Conservation (phyloP, 345 rosid species). For the Corymbia maculata region DNA sequence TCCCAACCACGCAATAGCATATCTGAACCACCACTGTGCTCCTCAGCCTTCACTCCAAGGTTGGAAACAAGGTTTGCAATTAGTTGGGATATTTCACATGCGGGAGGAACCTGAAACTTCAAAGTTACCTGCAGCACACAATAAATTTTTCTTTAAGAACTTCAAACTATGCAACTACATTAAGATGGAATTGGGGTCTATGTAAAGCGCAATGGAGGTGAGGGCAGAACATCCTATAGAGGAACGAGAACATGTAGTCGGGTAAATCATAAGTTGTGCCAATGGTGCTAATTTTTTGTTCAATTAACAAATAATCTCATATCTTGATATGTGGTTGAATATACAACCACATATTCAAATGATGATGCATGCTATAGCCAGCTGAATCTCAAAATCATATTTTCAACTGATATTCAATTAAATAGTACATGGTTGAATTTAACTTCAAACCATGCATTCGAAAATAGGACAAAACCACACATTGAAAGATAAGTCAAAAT, state of each 20-base stretch:
- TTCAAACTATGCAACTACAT: neutral
- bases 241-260: neutral
- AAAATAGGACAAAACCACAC: neutral
- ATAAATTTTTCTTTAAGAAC: neutral
- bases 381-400: neutral
- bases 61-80: slow-evolving; percentile 71
- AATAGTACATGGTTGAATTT: neutral
- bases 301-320: neutral
- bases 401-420: neutral
- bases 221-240: neutral
- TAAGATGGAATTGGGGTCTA: neutral
- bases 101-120: slow-evolving; percentile 74
- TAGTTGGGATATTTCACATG: slow-evolving; percentile 64
- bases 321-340: neutral
- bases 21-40: slow-evolving; percentile 66
- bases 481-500: neutral
- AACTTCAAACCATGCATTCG: neutral
- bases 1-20: slow-evolving; percentile 89
- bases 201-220: neutral
- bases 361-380: neutral
- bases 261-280: neutral
- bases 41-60: slow-evolving; percentile 69
- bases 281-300: neutral
- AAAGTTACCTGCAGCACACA: slow-evolving; percentile 42
- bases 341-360: neutral